Percentiles rank a stretch among this genome's conserved stretches.
Conservation (phyloP, 2,329 filamentous ascomycete genomes). For the Byssochlamys sp. region DNA sequence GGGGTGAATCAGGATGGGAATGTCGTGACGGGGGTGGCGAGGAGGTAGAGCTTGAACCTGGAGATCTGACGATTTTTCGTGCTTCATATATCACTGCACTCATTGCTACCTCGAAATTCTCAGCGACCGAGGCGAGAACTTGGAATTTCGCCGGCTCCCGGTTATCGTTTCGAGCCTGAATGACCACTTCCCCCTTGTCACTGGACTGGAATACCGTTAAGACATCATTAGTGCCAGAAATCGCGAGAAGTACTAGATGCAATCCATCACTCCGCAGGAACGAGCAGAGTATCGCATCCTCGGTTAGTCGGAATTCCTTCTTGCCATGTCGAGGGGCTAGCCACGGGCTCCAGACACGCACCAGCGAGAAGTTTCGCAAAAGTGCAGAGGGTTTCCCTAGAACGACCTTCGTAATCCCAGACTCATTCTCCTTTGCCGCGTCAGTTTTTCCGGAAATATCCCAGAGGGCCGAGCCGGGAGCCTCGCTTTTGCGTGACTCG, state of each 20-base stretch:
- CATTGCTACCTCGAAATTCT: conserved; percentile 64
- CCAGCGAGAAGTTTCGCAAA: conserved; percentile 70
- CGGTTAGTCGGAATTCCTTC: conserved; percentile 56
- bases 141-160: conserved; percentile 45
- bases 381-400: conserved; percentile 57
- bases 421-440: conserved; percentile 45
- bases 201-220: conserved; percentile 60
- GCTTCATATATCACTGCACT: conserved; percentile 80
- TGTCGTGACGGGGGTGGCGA: conserved; percentile 9
- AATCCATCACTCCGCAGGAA: conserved; percentile 65
- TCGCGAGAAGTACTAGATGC: conserved; percentile 66
- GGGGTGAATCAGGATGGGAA: conserved; percentile 17
- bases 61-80: conserved; percentile 49
- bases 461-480: conserved; percentile 33
- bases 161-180: conserved; percentile 65
- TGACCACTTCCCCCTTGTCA: conserved; percentile 53
- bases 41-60: conserved; percentile 8
- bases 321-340: conserved; percentile 77
- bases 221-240: conserved; percentile 65
- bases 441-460: conserved; percentile 49
- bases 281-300: conserved; percentile 67
- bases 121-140: conserved; percentile 61
- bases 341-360: conserved; percentile 75
- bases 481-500: conserved; percentile 29
- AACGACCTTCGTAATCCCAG: conserved; percentile 46